These are phyloP conservation scores for Boletales sp. DNA, from an alignment of 768 basidiomycete genomes.

Conservation along the genomic window DNA sequence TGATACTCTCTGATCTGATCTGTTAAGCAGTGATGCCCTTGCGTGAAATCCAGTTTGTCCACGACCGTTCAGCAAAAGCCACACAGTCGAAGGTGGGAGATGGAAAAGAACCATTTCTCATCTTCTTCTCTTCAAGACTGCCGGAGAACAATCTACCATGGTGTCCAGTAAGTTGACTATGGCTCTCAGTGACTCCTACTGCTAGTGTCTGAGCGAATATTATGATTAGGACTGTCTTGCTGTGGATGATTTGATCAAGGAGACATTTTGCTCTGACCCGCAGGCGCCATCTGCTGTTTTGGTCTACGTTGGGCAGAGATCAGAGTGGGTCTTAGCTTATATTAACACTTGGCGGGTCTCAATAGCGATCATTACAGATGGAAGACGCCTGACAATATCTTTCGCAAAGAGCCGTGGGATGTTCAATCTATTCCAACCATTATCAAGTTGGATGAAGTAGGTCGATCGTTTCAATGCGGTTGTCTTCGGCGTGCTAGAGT, in stretches of 20 bases:
- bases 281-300: conserved; percentile 52
- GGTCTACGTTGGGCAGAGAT: conserved; percentile 64
- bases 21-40: conserved; percentile 46
- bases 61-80: too few species aligned
- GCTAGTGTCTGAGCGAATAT: conserved; percentile 5
- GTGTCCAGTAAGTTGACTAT: conserved; percentile 56
- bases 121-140: conserved; percentile 71
- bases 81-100: conserved; percentile 32
- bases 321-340: conserved; percentile 46
- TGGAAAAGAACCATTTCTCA: conserved; percentile 48
- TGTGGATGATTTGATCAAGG: conserved; percentile 53
- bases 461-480: conserved; percentile 25
- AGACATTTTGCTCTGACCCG: conserved; percentile 45
- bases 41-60: conserved; percentile 32
- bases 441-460: conserved; percentile 54
- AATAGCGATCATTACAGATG: conserved; percentile 46
- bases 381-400: conserved; percentile 56
- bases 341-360: neutral
- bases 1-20: too few species aligned
- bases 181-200: too few species aligned
- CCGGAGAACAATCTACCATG: conserved; percentile 50
- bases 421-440: conserved; percentile 63
- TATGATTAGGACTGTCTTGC: conserved; percentile 63
- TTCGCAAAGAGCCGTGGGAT: conserved; percentile 62
- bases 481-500: too few species aligned